A percentile compares a stretch with the other conserved stretches of the same genome.
These are phyloP conservation scores for Aureobasidium sp. DNA, from an alignment of 2,329 filamentous ascomycete species.

Conservation along the genomic window DNA sequence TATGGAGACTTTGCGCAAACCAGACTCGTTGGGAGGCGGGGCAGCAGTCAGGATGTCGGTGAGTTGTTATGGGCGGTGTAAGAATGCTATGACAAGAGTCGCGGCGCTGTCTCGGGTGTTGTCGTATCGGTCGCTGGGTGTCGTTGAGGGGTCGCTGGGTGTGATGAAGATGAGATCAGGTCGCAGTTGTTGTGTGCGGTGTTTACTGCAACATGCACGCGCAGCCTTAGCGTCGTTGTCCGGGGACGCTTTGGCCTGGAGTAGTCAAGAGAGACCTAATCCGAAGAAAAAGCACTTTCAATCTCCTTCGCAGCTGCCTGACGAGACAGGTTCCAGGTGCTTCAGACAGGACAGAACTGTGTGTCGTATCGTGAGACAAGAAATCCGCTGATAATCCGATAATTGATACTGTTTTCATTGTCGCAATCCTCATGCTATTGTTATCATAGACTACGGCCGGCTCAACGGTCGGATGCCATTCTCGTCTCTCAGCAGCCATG, in stretches of 20 bases:
- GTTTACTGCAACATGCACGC: conserved; percentile 11
- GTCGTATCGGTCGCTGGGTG: conserved; percentile 2
- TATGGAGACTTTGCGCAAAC: not conserved
- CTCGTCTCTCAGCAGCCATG: not conserved
- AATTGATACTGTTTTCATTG: not conserved
- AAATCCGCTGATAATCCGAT: not conserved
- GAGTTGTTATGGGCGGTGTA: not conserved
- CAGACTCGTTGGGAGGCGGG: not conserved
- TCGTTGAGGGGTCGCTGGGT: conserved; percentile 4
- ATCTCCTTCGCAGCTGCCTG: conserved; percentile 8
- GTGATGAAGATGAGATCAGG: not conserved
- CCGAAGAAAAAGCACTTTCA: not conserved
- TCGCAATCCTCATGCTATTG: not conserved
- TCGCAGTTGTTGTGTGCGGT: conserved; percentile 2
- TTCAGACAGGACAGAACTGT: not conserved
- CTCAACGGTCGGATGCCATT: conserved; percentile 7
- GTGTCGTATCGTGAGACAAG: not conserved
- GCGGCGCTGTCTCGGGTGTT: conserved; percentile 6
- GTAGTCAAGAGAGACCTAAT: not conserved
- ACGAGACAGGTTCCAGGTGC: not conserved
- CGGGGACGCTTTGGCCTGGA: conserved; percentile 4
- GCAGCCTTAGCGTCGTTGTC: conserved; percentile 8
- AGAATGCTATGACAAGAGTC: conserved; percentile 2
- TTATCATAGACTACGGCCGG: conserved; percentile 2
- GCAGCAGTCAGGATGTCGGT: not conserved